phyloP scores from a whole-genome alignment of 331 rosid genomes.

The Telfairia occidentalis region DNA sequence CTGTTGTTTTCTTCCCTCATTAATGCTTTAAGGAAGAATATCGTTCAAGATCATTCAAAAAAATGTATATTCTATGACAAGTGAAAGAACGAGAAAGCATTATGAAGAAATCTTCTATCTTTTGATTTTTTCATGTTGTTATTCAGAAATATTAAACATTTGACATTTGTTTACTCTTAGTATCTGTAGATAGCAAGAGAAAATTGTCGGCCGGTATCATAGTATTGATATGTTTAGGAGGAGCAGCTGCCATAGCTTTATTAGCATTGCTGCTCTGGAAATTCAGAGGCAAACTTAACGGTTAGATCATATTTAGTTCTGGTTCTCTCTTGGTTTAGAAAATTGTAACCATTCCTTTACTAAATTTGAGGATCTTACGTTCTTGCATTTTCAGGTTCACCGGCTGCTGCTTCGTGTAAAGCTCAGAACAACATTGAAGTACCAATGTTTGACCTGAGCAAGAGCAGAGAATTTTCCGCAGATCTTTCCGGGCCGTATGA shows the following conservation, averaged over 20 bases:
- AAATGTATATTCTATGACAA: background rate
- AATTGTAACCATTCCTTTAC: background rate
- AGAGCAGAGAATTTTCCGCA: conserved; percentile 43
- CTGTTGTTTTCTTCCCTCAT: background rate
- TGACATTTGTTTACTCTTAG: background rate
- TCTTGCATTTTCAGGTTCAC: conserved; percentile 21
- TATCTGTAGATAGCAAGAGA: conserved; percentile 23
- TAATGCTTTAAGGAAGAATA: background rate
- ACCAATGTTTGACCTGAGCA: conserved; percentile 21
- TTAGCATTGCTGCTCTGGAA: conserved; percentile 31
- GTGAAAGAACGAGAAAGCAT: background rate
- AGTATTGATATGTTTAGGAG: conserved; percentile 25
- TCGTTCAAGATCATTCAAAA: background rate
- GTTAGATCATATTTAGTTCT: conserved; percentile 24
- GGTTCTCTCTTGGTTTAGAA: background rate
- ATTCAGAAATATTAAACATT: background rate
- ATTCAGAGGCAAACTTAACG: conserved; percentile 36
- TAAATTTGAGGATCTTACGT: background rate
- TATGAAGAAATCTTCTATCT: background rate
- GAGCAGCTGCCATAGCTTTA: conserved; percentile 31
- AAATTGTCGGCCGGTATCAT: conserved; percentile 24
- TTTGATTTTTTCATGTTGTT: background rate
- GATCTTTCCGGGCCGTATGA: conserved; percentile 56
- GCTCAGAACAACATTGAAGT: conserved; percentile 23
- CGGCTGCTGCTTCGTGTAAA: conserved; percentile 27